Evolutionary conservation across 2,329 filamentous ascomycete species (phyloP).

Genomic region (Penicillium sp.): DNA sequence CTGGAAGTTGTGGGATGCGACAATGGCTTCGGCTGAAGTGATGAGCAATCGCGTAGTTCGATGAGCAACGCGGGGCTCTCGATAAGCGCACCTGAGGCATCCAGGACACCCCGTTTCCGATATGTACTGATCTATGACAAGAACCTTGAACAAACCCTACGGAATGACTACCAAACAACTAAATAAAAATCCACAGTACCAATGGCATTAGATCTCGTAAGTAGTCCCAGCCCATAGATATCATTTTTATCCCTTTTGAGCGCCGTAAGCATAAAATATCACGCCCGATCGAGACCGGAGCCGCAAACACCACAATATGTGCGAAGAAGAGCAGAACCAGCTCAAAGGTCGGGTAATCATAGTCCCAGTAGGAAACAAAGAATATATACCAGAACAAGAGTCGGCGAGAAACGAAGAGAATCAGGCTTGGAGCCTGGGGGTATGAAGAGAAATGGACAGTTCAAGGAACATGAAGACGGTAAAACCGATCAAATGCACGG

Average conservation of each 20-base stretch:
- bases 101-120: background rate
- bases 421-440: constrained; percentile 7
- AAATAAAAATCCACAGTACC: constrained; percentile 9
- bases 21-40: constrained; percentile 1
- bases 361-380: constrained; percentile 11
- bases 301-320: constrained; percentile 15
- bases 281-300: constrained; percentile 2
- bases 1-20: background rate
- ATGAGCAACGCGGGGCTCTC: constrained; percentile 12
- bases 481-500: constrained; percentile 41
- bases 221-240: constrained; percentile 20
- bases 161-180: background rate
- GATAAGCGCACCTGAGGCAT: constrained; percentile 13
- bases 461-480: constrained; percentile 2
- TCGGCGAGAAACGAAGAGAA: constrained; percentile 9
- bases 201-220: constrained; percentile 22
- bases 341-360: constrained; percentile 15
- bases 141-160: too few species aligned
- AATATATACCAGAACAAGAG: constrained; percentile 14
- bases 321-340: constrained; percentile 10
- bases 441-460: constrained; percentile 6
- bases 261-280: constrained; percentile 19
- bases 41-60: too few species aligned
- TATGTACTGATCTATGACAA: background rate
- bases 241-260: constrained; percentile 22